Percentiles rank a stretch among this genome's conserved stretches.
Evolutionary conservation across 306 rosid genomes (phyloP).

Genomic region (Biancaea sappan): DNA sequence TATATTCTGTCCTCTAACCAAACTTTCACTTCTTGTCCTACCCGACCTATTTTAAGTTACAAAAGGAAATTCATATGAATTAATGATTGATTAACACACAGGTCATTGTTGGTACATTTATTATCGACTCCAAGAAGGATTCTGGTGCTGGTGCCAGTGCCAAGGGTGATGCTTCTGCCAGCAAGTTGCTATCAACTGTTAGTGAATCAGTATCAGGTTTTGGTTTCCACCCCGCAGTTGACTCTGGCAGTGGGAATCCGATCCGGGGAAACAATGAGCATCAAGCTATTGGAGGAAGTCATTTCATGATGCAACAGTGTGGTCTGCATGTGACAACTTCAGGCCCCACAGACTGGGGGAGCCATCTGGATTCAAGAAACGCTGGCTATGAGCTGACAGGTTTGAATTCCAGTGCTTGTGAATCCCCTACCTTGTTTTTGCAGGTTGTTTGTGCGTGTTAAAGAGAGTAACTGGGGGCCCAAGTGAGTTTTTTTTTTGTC

Average conservation of each 20-base stretch:
- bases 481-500: constrained; percentile 18
- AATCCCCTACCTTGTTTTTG: not conserved
- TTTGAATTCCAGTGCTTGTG: constrained; percentile 26
- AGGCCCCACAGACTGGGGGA: constrained; percentile 72
- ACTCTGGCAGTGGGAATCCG: constrained; percentile 60
- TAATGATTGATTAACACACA: constrained; percentile 37
- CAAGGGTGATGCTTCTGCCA: constrained; percentile 67
- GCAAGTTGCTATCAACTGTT: constrained; percentile 67
- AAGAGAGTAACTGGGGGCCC: constrained; percentile 18
- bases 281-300: constrained; percentile 68
- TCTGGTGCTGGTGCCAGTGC: constrained; percentile 38
- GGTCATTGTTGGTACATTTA: constrained; percentile 88
- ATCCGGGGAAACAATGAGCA: constrained; percentile 69
- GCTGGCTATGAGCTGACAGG: constrained; percentile 71
- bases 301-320: constrained; percentile 73
- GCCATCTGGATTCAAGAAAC: constrained; percentile 54
- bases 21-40: constrained; percentile 12
- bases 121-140: constrained; percentile 70
- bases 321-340: constrained; percentile 62
- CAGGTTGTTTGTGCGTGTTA: not conserved
- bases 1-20: not conserved
- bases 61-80: constrained; percentile 13
- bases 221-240: constrained; percentile 62
- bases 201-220: constrained; percentile 51
- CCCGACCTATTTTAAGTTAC: not conserved